Percentiles rank a stretch among this genome's conserved stretches.
These are phyloP conservation scores for Epichloe hybrida DNA, from an alignment of 2,329 filamentous ascomycete species.

Conservation along the genomic window DNA sequence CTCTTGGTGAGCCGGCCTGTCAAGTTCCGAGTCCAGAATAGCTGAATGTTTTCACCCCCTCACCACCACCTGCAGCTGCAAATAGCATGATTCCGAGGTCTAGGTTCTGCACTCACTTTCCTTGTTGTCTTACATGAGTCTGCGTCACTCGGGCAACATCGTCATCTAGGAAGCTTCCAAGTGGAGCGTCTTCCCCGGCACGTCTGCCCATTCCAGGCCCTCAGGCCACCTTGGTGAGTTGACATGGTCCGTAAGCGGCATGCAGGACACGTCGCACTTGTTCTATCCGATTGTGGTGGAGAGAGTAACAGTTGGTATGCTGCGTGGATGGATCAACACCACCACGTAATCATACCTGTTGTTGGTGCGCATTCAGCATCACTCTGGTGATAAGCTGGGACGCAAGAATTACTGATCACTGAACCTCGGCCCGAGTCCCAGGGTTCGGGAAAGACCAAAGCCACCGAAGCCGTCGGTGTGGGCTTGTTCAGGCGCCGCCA, in stretches of 20 bases:
- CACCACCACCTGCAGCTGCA: too few relatives aligned
- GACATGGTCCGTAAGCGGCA: background rate
- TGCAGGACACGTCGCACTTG: background rate
- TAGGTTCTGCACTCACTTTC: too few relatives aligned
- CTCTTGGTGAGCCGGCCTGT: too few relatives aligned
- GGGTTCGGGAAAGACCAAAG: too few relatives aligned
- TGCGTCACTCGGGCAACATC: background rate
- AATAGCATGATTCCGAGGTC: too few relatives aligned
- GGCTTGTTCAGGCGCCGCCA: too few relatives aligned
- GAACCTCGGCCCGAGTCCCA: background rate
- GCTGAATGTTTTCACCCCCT: too few relatives aligned
- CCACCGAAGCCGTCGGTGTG: too few relatives aligned
- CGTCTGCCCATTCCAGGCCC: background rate
- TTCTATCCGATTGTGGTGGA: background rate
- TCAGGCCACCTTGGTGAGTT: background rate
- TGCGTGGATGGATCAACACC: background rate
- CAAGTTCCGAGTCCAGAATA: too few relatives aligned
- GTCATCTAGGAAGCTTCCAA: background rate
- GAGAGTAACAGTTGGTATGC: background rate
- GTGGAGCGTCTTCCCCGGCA: background rate
- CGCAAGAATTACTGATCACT: background rate
- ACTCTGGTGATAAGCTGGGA: background rate
- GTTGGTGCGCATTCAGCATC: background rate
- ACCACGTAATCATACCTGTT: background rate
- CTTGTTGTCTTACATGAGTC: background rate